phyloP scores from a whole-genome alignment of 2,329 filamentous ascomycete species.

The Arthroderma sp. region DNA sequence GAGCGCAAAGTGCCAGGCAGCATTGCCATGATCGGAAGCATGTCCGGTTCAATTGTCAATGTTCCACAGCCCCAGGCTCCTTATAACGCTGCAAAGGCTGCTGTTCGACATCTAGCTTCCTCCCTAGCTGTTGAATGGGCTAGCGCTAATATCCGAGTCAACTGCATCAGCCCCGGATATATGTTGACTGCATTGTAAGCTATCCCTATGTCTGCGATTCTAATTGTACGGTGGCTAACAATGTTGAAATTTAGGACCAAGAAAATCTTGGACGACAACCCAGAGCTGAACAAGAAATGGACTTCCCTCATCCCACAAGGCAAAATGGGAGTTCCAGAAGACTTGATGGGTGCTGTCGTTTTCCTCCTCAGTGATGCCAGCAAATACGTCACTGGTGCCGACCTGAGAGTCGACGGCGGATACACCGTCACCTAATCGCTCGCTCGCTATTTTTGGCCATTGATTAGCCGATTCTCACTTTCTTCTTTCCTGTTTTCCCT shows the following conservation, averaged over 20 bases:
- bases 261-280: constrained; percentile 89
- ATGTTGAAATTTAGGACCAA: constrained; percentile 48
- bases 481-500: no score
- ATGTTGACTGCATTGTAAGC: constrained; percentile 87
- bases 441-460: no score
- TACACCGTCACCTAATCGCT: constrained; percentile 59
- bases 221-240: constrained; percentile 6
- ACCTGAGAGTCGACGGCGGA: constrained; percentile 74
- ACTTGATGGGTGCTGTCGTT: constrained; percentile 84
- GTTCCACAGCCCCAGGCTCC: constrained; percentile 87
- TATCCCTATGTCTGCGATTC: not conserved
- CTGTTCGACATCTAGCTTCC: constrained; percentile 72
- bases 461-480: no score
- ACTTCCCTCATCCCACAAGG: constrained; percentile 82
- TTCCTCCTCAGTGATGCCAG: constrained; percentile 73
- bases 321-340: constrained; percentile 83
- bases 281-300: constrained; percentile 80
- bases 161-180: constrained; percentile 90
- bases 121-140: constrained; percentile 94
- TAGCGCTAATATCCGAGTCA: constrained; percentile 72
- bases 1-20: constrained; percentile 63
- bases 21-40: constrained; percentile 91
- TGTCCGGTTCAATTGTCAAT: constrained; percentile 89
- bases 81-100: constrained; percentile 89
- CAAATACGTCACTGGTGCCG: constrained; percentile 59